Conservation (phyloP, 1,139 yeast species). For the Sugiyamaella paludigena region DNA sequence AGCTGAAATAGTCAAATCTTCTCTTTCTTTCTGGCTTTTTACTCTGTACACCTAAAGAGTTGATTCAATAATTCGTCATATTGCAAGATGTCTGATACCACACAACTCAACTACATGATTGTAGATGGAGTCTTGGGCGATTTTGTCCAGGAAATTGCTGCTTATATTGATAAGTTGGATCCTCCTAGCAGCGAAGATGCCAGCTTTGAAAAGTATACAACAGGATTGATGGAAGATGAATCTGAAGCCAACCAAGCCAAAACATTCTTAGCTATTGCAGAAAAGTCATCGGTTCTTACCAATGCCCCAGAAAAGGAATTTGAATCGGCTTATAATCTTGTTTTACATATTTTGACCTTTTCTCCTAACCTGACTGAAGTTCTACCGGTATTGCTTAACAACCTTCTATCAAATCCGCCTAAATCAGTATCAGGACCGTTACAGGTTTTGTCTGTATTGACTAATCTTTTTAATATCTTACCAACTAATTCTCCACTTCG, state of each 20-base stretch:
- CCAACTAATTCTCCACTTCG: conserved; percentile 35
- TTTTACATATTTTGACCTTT: conserved; percentile 39
- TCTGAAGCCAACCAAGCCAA: conserved; percentile 32
- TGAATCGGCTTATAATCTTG: conserved; percentile 43
- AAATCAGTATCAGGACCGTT: conserved; percentile 33
- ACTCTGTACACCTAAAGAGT: no score
- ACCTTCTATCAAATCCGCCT: conserved; percentile 33
- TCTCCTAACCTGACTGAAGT: conserved; percentile 37
- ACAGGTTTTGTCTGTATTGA: conserved; percentile 38
- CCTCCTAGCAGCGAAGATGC: conserved; percentile 27
- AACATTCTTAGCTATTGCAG: conserved; percentile 36
- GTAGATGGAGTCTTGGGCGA: conserved; percentile 41
- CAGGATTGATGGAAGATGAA: conserved; percentile 31
- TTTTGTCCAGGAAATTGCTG: conserved; percentile 40
- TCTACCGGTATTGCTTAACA: conserved; percentile 35
- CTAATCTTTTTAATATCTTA: conserved; percentile 44
- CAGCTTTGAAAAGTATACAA: conserved; percentile 25
- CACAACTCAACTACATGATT: conserved; percentile 30
- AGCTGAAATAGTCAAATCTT: no score
- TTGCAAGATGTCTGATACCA: conserved; percentile 7
- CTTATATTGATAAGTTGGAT: conserved; percentile 39
- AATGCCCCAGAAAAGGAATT: conserved; percentile 41
- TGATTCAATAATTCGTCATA: neutral
- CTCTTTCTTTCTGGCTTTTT: no score
- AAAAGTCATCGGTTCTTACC: conserved; percentile 33